These are phyloP conservation scores for Thielaviopsis populi DNA, from an alignment of 2,329 filamentous ascomycete genomes.

Conservation along the genomic window DNA sequence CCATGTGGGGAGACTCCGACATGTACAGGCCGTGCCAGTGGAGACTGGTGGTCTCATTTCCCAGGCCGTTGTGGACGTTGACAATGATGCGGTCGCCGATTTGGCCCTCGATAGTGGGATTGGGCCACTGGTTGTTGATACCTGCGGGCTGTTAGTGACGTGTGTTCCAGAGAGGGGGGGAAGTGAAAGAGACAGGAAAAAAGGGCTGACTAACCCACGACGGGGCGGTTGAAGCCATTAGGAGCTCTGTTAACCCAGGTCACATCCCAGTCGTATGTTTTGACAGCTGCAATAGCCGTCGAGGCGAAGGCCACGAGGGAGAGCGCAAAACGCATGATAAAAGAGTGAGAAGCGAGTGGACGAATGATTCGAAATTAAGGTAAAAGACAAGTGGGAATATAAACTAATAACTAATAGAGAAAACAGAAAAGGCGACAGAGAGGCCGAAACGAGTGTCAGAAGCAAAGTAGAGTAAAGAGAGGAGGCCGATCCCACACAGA, in stretches of 20 bases:
- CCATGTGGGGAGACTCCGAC: slow-evolving; percentile 39
- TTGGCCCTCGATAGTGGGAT: slow-evolving; percentile 4
- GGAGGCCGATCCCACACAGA: neutral
- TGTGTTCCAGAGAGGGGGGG: neutral
- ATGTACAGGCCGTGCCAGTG: slow-evolving; percentile 47
- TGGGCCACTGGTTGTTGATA: slow-evolving; percentile 9
- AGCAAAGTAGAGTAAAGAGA: neutral
- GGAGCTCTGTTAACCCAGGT: slow-evolving; percentile 16
- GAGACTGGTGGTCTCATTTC: slow-evolving; percentile 37
- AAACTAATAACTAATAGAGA: neutral
- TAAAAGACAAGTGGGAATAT: neutral
- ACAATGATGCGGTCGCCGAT: slow-evolving; percentile 32
- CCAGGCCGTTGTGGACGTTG: slow-evolving; percentile 35
- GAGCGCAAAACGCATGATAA: slow-evolving; percentile 5
- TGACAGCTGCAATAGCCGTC: slow-evolving; percentile 12
- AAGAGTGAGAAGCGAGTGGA: neutral
- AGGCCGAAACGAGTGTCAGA: slow-evolving; percentile 1
- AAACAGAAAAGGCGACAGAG: neutral
- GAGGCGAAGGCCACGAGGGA: slow-evolving; percentile 1
- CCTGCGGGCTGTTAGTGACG: slow-evolving; percentile 26
- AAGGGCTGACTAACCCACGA: slow-evolving; percentile 16
- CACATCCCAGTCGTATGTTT: slow-evolving; percentile 15
- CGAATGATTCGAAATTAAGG: neutral
- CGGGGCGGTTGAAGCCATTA: slow-evolving; percentile 17
- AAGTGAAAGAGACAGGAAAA: neutral